phyloP scores from a whole-genome alignment of 441 rosid genomes.

The Eruca vesicaria region DNA sequence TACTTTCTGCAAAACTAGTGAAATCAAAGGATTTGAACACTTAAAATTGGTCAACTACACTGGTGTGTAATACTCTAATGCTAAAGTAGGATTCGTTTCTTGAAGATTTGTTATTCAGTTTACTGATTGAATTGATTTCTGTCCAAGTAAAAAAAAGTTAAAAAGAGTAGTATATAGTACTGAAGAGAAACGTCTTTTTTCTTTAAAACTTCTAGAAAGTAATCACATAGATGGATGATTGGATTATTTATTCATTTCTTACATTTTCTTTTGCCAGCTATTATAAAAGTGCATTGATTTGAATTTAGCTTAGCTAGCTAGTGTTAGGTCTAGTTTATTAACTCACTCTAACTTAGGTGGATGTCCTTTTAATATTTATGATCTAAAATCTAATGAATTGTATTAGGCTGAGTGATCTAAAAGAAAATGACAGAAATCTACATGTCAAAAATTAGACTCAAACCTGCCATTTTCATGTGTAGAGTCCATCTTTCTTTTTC shows the following conservation, averaged over 20 bases:
- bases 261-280: background rate
- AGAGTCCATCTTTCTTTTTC: background rate
- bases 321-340: background rate
- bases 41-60: background rate
- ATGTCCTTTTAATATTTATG: constrained; percentile 6
- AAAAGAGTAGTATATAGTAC: no score
- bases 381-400: background rate
- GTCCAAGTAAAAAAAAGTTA: background rate
- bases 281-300: background rate
- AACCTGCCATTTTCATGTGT: constrained; percentile 23
- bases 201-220: no score
- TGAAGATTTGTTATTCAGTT: background rate
- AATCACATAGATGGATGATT: background rate
- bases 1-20: background rate
- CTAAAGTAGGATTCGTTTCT: background rate
- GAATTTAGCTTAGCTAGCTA: background rate
- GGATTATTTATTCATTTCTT: background rate
- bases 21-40: background rate
- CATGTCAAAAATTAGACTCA: constrained; percentile 14
- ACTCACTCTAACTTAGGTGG: background rate
- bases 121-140: background rate
- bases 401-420: background rate
- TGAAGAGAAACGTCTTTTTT: no score
- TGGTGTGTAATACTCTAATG: background rate
- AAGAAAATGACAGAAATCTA: constrained; percentile 17